These are phyloP conservation scores for Pelargonium australe DNA, from an alignment of 441 rosid species.

Conservation along the genomic window DNA sequence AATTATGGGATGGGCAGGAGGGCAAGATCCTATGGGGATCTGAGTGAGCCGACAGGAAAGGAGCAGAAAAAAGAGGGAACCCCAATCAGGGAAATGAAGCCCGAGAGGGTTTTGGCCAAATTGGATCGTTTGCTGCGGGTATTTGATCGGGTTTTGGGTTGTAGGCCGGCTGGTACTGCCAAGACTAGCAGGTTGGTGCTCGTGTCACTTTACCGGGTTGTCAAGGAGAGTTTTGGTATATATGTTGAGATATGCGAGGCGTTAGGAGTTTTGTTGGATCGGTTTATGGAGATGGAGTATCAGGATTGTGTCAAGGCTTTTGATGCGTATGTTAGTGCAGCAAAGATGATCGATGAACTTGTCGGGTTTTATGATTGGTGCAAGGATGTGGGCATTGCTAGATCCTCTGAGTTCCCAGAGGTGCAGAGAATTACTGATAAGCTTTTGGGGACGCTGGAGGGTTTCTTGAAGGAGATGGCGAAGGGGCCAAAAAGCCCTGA, in stretches of 20 bases:
- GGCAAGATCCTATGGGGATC: slow-evolving; percentile 72
- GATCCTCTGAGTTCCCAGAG: slow-evolving; percentile 93
- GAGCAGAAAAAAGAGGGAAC: slow-evolving; percentile 48
- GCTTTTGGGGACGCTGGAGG: slow-evolving; percentile 85
- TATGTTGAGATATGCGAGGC: slow-evolving; percentile 86
- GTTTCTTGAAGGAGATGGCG: slow-evolving; percentile 85
- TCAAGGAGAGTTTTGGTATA: slow-evolving; percentile 78
- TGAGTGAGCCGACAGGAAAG: slow-evolving; percentile 48
- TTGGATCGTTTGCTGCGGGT: slow-evolving; percentile 86
- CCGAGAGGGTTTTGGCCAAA: slow-evolving; percentile 74
- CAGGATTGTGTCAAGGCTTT: slow-evolving; percentile 76
- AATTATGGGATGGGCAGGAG: slow-evolving; percentile 50
- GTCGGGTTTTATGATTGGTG: slow-evolving; percentile 75
- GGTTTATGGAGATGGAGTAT: slow-evolving; percentile 89
- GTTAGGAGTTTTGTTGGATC: slow-evolving; percentile 82
- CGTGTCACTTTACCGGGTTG: slow-evolving; percentile 65
- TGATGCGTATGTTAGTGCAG: slow-evolving; percentile 73
- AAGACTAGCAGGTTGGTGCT: slow-evolving; percentile 67
- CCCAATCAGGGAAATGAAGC: slow-evolving; percentile 78
- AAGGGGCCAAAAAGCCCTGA: slow-evolving; percentile 79
- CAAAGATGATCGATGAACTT: slow-evolving; percentile 89
- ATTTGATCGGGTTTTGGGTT: slow-evolving; percentile 67
- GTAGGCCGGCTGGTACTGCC: slow-evolving; percentile 80
- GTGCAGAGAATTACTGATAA: slow-evolving; percentile 88
- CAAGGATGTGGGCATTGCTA: slow-evolving; percentile 76